These are phyloP conservation scores for Yamadazyma triangularis DNA, from an alignment of 1,139 yeast genomes.

Conservation along the genomic window DNA sequence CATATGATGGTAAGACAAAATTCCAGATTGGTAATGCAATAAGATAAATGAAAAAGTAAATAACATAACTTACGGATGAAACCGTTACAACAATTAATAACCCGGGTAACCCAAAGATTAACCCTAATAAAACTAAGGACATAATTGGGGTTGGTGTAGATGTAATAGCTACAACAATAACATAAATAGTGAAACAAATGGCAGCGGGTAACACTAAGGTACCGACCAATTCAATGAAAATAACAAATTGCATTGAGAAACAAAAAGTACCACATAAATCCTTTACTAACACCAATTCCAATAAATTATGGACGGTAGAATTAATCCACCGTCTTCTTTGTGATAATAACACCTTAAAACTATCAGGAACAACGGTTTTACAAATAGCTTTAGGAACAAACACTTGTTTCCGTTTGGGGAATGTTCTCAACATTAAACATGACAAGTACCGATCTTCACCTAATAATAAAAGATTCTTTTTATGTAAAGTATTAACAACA, in stretches of 20 bases:
- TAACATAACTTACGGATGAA: constrained; percentile 65
- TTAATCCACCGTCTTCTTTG: constrained; percentile 99
- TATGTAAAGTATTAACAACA: constrained; percentile 81
- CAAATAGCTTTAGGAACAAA: constrained; percentile 95
- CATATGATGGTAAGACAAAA: constrained; percentile 81
- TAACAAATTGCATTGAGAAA: constrained; percentile 94
- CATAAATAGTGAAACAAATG: constrained; percentile 79
- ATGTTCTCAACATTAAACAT: constrained; percentile 85
- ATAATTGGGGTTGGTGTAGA: constrained; percentile 79
- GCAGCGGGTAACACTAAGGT: constrained; percentile 93
- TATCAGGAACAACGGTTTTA: constrained; percentile 87
- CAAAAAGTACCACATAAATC: constrained; percentile 97
- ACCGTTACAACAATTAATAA: constrained; percentile 84
- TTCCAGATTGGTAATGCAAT: constrained; percentile 93
- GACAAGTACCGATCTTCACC: constrained; percentile 94
- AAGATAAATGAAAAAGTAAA: constrained; percentile 81
- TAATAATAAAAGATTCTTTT: constrained; percentile 77
- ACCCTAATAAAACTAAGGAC: constrained; percentile 72
- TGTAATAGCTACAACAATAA: constrained; percentile 69
- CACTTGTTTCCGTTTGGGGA: constrained; percentile 90
- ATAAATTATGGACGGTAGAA: constrained; percentile 90
- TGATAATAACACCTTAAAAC: constrained; percentile 74
- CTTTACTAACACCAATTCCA: constrained; percentile 83
- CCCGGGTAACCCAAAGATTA: constrained; percentile 90
- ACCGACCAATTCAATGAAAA: constrained; percentile 82